A percentile compares a stretch with the other conserved stretches of the same genome.
These are phyloP conservation scores for Colletotrichum lindemuthianum DNA, from an alignment of 2,329 filamentous ascomycete genomes.

Conservation along the genomic window DNA sequence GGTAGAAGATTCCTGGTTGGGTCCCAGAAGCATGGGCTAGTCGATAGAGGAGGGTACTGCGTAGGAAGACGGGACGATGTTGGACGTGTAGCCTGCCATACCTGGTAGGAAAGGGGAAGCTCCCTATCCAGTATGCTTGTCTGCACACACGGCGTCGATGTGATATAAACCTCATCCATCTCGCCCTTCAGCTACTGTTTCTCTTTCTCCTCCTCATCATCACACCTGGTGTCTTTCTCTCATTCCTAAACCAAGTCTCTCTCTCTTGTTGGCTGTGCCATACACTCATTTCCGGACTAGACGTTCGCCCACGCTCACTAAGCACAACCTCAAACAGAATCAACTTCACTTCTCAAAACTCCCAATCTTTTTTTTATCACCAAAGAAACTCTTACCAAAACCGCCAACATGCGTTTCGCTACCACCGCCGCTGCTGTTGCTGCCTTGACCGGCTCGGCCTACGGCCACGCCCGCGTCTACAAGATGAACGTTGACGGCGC, in stretches of 20 bases:
- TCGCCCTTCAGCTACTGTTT: background rate
- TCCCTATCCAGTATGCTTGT: background rate
- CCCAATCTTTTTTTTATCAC: constrained; percentile 4
- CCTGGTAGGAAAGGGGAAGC: background rate
- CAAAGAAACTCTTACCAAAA: background rate
- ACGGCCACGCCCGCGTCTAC: constrained; percentile 58
- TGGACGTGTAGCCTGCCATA: background rate
- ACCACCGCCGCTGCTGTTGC: constrained; percentile 39
- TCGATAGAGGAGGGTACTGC: background rate
- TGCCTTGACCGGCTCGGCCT: constrained; percentile 48
- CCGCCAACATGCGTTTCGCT: constrained; percentile 48
- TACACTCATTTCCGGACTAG: constrained; percentile 35
- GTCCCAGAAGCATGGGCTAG: background rate
- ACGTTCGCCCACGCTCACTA: constrained; percentile 35
- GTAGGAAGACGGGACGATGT: background rate
- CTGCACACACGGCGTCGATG: background rate
- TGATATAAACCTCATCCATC: constrained; percentile 28
- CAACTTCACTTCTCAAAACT: constrained; percentile 26
- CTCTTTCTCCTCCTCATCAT: constrained; percentile 14
- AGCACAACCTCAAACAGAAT: constrained; percentile 27
- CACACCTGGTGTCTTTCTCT: constrained; percentile 36
- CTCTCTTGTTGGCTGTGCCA: constrained; percentile 35
- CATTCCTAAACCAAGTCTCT: constrained; percentile 32
- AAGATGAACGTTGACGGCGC: constrained; percentile 58
- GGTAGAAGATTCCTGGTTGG: constrained; percentile 24